Base-by-base conservation (phyloP, 1,139 yeast genomes). In the Saccharomyces hybrid region DNA sequence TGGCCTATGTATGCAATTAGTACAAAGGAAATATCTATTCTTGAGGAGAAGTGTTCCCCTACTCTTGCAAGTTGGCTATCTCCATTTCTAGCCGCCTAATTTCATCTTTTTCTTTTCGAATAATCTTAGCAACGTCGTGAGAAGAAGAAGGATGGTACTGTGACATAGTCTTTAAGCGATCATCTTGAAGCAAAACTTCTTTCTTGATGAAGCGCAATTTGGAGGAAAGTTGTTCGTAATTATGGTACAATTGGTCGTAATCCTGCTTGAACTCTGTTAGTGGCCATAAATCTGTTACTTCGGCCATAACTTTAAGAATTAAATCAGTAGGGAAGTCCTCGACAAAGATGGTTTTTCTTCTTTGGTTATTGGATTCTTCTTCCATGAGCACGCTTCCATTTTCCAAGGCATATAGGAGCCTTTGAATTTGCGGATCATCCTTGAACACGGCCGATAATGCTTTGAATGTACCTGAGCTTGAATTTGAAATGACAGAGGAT, bases 371-470 rank as follows among this genome's bases (percentile, higher is more conserved):
- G 16, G 55, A 48, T 8, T 51, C 53, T 5, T 55, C 59, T 26
- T 59, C 64, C 50, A 62, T 56, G 6, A 65, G 60, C 6, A 68
- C 69, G 42, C 69, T 67, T 4, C 71, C 71, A 52, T 66, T 63
- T 47, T 64, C 65, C 20, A 68, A 49, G 3, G 71, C 70, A 28
- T 60, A 54, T 5, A 68, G 52, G 34, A 68, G 59, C 26, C 61
- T 56, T 29, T 56, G 51, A 3, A 63, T 59, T 27, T 61, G 57
- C 14, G 50, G 53, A 44, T 66, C 62, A 16, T 58, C 54, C 49
- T 60, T 54, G 52, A 66, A 65, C 55, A 60, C 66, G 20, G 57
- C 55, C 9, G 58, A 53, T 41, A 68, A 52, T 14, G 62, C 56
- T 23, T 62, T 59, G 29, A 62, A 60, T 5, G 63, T 50, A 8